Percentiles rank a stretch among this genome's conserved stretches.
Evolutionary conservation across 179 eudicot species (phyloP).

Genomic region (Heliamphora pulchella): DNA sequence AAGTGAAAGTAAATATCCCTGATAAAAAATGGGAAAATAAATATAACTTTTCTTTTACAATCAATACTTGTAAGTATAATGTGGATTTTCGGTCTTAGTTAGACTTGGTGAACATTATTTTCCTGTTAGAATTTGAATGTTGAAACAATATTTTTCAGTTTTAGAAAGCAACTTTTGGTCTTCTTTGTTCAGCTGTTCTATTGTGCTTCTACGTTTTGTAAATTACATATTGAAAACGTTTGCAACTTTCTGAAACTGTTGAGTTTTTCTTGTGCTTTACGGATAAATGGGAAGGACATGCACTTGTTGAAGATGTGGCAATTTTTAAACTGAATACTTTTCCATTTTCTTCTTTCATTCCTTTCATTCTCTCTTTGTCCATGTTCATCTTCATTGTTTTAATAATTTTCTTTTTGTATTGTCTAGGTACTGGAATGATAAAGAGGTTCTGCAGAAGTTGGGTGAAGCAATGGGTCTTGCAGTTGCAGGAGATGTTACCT

Average conservation of each 20-base stretch:
- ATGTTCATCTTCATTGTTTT: conserved; percentile 5
- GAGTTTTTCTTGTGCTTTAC: not conserved
- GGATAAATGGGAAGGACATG: too few relatives aligned
- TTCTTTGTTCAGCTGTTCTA: not conserved
- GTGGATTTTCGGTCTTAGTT: not conserved
- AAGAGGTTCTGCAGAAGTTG: conserved; percentile 80
- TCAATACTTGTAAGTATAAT: not conserved
- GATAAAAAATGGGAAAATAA: too few relatives aligned
- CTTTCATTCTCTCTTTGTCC: not conserved
- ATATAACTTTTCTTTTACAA: too few relatives aligned
- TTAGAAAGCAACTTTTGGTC: not conserved
- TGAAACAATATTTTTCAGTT: conserved; percentile 1
- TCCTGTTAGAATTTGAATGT: not conserved
- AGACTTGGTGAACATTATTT: not conserved
- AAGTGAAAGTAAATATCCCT: not conserved
- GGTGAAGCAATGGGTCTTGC: conserved; percentile 99
- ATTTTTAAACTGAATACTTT: not conserved
- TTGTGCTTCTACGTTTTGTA: not conserved
- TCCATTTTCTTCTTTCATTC: not conserved
- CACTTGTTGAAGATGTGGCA: conserved; percentile 9
- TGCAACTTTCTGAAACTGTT: not conserved
- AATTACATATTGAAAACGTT: not conserved
- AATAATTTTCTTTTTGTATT: conserved; percentile 2
- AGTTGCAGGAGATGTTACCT: conserved; percentile 53
- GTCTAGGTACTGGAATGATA: conserved; percentile 93